A percentile compares a stretch with the other conserved stretches of the same genome.
These are phyloP conservation scores for Anthracocystis walkeri DNA, from an alignment of 1,284 basidiomycete genomes.

Conservation along the genomic window DNA sequence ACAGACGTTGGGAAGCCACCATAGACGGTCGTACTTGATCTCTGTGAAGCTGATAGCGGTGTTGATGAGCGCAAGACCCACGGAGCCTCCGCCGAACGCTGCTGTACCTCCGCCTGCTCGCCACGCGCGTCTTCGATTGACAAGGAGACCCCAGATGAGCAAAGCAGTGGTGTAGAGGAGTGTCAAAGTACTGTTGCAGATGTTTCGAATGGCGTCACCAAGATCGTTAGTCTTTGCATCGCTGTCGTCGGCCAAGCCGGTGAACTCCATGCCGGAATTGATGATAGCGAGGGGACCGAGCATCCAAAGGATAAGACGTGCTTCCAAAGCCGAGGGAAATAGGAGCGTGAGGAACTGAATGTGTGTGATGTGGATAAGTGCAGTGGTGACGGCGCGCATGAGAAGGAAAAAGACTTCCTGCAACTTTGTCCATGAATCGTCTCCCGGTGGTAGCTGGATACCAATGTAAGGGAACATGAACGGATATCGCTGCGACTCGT, in stretches of 20 bases:
- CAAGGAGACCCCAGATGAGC: constrained; percentile 89
- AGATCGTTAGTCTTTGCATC: constrained; percentile 73
- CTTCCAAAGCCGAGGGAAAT: constrained; percentile 92
- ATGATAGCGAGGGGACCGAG: constrained; percentile 89
- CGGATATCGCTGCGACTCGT: constrained; percentile 83
- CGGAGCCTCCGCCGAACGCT: constrained; percentile 79
- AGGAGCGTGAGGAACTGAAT: constrained; percentile 97
- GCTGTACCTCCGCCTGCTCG: constrained; percentile 90
- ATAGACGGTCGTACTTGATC: constrained; percentile 66
- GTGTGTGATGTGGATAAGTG: constrained; percentile 90
- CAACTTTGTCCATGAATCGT: constrained; percentile 76
- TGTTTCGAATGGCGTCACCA: constrained; percentile 85
- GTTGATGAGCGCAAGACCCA: constrained; percentile 63
- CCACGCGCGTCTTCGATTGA: constrained; percentile 93
- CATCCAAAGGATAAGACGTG: constrained; percentile 84
- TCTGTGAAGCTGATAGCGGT: constrained; percentile 67
- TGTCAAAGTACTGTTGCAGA: constrained; percentile 93
- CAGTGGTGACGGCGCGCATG: constrained; percentile 86
- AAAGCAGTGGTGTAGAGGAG: constrained; percentile 91
- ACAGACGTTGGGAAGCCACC: constrained; percentile 67
- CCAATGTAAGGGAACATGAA: constrained; percentile 94
- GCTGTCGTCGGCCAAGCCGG: constrained; percentile 75
- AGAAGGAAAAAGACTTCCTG: constrained; percentile 85
- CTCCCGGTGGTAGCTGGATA: constrained; percentile 79
- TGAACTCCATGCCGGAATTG: constrained; percentile 85